A percentile compares a stretch with the other conserved stretches of the same genome.
These are phyloP conservation scores for Mycena amicta DNA, from an alignment of 768 basidiomycete species.

Conservation along the genomic window DNA sequence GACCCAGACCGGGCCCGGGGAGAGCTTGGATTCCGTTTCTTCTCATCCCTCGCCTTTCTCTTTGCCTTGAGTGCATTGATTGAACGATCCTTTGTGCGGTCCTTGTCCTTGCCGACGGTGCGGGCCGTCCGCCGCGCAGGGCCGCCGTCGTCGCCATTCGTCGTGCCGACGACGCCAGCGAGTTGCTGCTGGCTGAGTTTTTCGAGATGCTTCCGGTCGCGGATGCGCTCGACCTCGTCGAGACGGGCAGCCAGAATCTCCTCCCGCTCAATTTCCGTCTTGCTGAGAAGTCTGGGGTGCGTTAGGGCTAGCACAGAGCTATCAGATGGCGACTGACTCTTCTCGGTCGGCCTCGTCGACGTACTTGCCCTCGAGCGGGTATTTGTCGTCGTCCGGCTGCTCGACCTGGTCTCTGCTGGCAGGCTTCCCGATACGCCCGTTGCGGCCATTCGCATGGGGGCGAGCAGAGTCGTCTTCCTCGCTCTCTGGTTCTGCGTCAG, in stretches of 20 bases:
- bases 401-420: constrained; percentile 84
- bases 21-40: constrained; percentile 39
- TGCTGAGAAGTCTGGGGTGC: constrained; percentile 61
- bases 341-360: constrained; percentile 82
- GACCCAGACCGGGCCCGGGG: constrained; percentile 15
- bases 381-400: constrained; percentile 62
- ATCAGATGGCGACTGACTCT: constrained; percentile 54
- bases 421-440: constrained; percentile 30
- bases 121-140: constrained; percentile 59
- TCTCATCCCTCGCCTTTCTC: constrained; percentile 87
- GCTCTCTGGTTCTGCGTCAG: constrained; percentile 59
- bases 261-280: constrained; percentile 91
- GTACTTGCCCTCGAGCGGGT: constrained; percentile 91
- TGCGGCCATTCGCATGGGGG: not conserved
- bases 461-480: constrained; percentile 44
- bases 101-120: constrained; percentile 68
- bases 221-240: constrained; percentile 77
- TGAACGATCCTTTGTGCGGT: constrained; percentile 76
- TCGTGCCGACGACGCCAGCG: constrained; percentile 32
- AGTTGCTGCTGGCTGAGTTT: constrained; percentile 73
- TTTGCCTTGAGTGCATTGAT: constrained; percentile 85
- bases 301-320: constrained; percentile 27
- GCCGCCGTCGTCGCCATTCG: constrained; percentile 49
- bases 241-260: constrained; percentile 77
- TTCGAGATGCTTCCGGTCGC: constrained; percentile 71